Percentiles rank a stretch among this genome's conserved stretches.
phyloP scores from a whole-genome alignment of 1,139 yeast genomes.

The Taphrina communis region DNA sequence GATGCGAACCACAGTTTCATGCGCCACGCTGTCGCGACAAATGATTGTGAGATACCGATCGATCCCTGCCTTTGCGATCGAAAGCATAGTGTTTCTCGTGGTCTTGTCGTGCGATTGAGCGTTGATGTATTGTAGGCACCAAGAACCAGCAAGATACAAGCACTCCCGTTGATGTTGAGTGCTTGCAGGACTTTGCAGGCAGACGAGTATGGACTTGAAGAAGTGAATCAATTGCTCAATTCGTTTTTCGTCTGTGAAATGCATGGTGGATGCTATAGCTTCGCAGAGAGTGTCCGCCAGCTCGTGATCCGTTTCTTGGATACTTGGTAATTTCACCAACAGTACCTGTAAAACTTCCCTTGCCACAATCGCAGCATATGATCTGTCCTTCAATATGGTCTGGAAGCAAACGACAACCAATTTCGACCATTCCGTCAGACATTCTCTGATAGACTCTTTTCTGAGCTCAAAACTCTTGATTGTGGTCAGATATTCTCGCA shows the following conservation, averaged over 20 bases:
- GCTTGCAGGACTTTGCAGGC: constrained; percentile 19
- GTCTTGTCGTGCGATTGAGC: background rate
- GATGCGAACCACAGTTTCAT: constrained; percentile 11
- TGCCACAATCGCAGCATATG: background rate
- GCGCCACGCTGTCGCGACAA: constrained; percentile 11
- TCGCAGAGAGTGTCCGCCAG: constrained; percentile 10
- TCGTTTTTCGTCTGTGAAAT: background rate
- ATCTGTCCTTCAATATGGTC: background rate
- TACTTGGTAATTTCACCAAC: constrained; percentile 7
- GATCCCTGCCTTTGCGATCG: constrained; percentile 4
- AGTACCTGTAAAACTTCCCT: constrained; percentile 6
- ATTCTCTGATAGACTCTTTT: background rate
- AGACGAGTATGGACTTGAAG: constrained; percentile 1
- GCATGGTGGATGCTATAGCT: background rate
- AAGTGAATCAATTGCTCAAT: constrained; percentile 1
- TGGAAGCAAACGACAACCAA: constrained; percentile 4
- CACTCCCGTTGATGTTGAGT: constrained; percentile 23
- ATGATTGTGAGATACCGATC: constrained; percentile 11
- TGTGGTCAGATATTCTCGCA: background rate
- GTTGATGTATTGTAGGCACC: constrained; percentile 4
- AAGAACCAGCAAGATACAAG: constrained; percentile 16
- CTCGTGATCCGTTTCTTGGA: constrained; percentile 8
- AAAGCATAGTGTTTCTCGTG: background rate
- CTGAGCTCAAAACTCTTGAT: background rate
- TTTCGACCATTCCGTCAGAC: constrained; percentile 5